Base-by-base conservation (phyloP, 352 stramenopile species). In the Peronosclerospora sorghi region DNA sequence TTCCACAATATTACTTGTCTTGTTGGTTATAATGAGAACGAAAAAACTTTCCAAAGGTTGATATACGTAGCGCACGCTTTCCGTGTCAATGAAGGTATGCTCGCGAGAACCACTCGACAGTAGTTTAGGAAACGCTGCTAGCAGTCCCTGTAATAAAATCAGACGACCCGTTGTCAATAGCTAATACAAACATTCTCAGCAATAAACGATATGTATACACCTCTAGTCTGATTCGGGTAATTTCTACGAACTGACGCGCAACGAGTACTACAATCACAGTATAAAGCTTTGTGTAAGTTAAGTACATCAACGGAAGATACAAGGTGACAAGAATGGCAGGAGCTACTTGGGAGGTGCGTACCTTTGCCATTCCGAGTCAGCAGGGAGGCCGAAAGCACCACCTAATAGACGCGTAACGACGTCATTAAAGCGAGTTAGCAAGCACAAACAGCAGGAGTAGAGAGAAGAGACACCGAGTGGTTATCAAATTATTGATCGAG, bases 1-100 rank as follows among this genome's bases (percentile, higher is more conserved):
- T 61, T 98, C 90, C 32, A 99, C 95, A 63, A 99, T 99, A 71
- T 99, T 99, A 44, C 81, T 97, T 41, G 87, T 96, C 75, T 98
- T 98, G 64, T 97, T 99, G 30, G 96, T 99, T 41, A 99, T 97
- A 36, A 99, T 86, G 8, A 99, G 67, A 37, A 99, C 73, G 62
- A 97, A 98, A 46, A 98, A 95, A 42, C 81, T 95, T 62, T 99
- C 96, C 20, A 99, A 83, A 17, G 96, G 95, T 56, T 99, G 95
- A 67, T 98, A 99, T 44, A 99, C 95, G 51, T 99, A 99, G 45
- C 80, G 77, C 41, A 99, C 95, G 45, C 81, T 96, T 47, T 98
- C 96, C 32, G 96, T 99, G 61, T 99, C 96, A 42, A 99, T 97
- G 63, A 97, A 99, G 51, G 95, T 99, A 75, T 99, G 96, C 67